A percentile compares a stretch with the other conserved stretches of the same genome.
phyloP scores from a whole-genome alignment of 768 basidiomycete genomes.

The Rhizopogon vesiculosus region DNA sequence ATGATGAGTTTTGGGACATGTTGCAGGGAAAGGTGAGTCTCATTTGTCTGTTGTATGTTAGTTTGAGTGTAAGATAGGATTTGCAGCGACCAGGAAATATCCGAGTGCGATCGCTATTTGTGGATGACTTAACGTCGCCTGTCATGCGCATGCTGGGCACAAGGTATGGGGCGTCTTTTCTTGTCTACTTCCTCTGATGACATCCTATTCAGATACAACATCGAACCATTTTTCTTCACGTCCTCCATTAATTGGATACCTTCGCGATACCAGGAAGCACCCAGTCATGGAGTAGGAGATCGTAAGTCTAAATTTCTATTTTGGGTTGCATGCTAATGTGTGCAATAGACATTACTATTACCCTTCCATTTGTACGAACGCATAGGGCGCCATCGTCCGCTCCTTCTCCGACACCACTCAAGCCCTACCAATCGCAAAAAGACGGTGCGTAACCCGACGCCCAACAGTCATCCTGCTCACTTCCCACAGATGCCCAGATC shows the following conservation, averaged over 20 bases:
- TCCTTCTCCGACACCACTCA: background rate
- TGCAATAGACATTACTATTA: conserved; percentile 48
- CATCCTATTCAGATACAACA: conserved; percentile 32
- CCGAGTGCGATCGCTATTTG: no score
- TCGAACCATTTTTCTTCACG: conserved; percentile 65
- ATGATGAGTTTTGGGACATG: conserved; percentile 28
- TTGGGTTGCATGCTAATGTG: background rate
- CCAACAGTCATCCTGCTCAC: background rate
- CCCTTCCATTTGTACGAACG: conserved; percentile 46
- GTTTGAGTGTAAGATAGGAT: background rate
- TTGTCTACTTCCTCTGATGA: background rate
- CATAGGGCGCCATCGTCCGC: conserved; percentile 11
- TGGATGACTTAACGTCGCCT: no score
- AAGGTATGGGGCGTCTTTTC: no score
- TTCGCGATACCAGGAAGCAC: conserved; percentile 54
- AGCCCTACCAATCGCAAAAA: background rate
- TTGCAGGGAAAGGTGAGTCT: conserved; percentile 29
- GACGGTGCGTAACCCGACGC: no score
- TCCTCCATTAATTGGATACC: conserved; percentile 66
- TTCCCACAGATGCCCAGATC: conserved; percentile 22
- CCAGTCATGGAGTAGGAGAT: conserved; percentile 37
- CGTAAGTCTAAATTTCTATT: conserved; percentile 34
- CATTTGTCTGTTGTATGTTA: background rate
- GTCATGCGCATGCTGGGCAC: no score
- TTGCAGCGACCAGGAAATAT: conserved; percentile 18